Base-by-base conservation (phyloP, 345 rosid species). In the Erysimum cheiranthoides region DNA sequence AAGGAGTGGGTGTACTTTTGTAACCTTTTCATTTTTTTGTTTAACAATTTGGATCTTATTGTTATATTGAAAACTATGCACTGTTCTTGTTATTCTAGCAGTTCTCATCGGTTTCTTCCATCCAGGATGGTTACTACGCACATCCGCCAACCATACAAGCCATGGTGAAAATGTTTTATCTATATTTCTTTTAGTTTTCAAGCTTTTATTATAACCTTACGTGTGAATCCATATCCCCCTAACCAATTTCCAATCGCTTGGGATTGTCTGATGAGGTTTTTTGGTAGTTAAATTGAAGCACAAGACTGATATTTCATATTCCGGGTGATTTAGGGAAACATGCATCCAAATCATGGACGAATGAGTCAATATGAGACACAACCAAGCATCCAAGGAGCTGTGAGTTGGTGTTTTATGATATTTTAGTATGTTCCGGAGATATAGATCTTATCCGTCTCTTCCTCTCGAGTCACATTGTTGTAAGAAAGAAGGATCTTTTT, bases 361-460 rank as follows among this genome's bases (percentile, higher is more conserved):
- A 70, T 76, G 58, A 56, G 43, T 80, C 87, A 84, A 42, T 82
- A 67, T 64, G 85, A 84, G 30, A 70, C 66, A 65, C 85, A 74
- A 59, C 81, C 76, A 64, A 84, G 66, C 78, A 70, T 84, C 74
- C 90, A 80, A 57, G 85, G 73, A 80, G 60, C 79, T 83, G 87
- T 84, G 70, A 52, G 80, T 74, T 35, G 36, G 43, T 58, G 51
- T 61, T 68, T 58, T 50, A 7, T 39, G 51, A 16, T 21, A 31
- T 18, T 18, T 17, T 42, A 53, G 65, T 56, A 42, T 43, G 18
- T 40, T 31, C 2, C 27, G 0, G 9, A 39, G 64, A 42, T 50
- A 35, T 25, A 8, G 25, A 12, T 5, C 42, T 58, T 46, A 28
- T 16, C 17, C 6, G 4, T 25, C 39, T 61, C 52, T 18, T 67